Conservation (phyloP, 2,329 filamentous ascomycete genomes). For the Ophiostoma australiae region DNA sequence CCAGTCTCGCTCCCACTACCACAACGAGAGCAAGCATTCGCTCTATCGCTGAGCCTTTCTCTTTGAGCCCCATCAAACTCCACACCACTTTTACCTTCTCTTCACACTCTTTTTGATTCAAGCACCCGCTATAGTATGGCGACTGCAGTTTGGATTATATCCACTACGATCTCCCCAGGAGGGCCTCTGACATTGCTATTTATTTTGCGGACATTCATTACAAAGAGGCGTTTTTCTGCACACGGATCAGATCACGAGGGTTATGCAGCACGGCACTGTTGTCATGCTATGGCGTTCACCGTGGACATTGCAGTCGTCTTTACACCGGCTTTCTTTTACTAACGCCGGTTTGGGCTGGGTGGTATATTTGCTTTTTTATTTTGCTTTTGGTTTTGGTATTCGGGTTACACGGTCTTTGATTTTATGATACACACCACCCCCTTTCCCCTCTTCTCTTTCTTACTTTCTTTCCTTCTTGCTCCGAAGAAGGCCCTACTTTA, state of each 20-base stretch:
- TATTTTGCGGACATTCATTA: not conserved
- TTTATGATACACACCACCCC: not conserved
- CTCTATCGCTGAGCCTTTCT: not conserved
- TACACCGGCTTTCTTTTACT: not conserved
- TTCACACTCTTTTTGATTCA: not conserved
- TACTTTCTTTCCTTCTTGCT: not conserved
- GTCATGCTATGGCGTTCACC: not conserved
- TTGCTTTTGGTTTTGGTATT: not conserved
- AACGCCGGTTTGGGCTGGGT: not conserved
- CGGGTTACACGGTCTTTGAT: not conserved
- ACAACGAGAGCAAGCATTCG: not conserved
- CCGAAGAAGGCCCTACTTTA: not conserved
- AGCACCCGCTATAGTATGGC: not conserved
- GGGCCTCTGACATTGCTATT: not conserved
- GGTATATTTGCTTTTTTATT: not conserved
- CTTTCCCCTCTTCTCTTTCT: constrained; percentile 3
- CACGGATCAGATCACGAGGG: not conserved
- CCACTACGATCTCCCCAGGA: not conserved
- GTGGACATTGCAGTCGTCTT: not conserved
- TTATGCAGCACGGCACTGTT: constrained; percentile 8
- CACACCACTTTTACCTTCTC: not conserved
- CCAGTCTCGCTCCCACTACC: not conserved
- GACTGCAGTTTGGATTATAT: not conserved
- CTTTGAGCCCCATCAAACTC: not conserved
- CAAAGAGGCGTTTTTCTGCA: constrained; percentile 11